phyloP scores from a whole-genome alignment of 2,329 filamentous ascomycete species.

The Phyllosticta capitalensis region DNA sequence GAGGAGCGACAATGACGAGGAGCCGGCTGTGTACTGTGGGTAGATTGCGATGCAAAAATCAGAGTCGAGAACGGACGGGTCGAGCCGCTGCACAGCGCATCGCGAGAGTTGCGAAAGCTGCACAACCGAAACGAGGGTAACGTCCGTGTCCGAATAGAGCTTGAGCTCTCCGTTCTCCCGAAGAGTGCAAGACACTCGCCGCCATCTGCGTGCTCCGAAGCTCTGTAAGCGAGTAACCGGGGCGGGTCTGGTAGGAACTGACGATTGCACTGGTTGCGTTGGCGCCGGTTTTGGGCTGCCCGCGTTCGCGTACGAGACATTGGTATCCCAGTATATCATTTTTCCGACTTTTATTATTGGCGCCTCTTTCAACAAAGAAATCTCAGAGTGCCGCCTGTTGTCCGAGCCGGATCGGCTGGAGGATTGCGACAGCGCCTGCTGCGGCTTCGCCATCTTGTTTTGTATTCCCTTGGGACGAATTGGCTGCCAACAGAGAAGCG shows the following conservation, averaged over 20 bases:
- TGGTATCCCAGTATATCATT: slow-evolving; percentile 70
- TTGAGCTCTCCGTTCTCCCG: slow-evolving; percentile 94
- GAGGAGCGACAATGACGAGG: slow-evolving; percentile 64
- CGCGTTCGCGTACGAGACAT: slow-evolving; percentile 41
- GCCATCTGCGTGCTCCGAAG: slow-evolving; percentile 60
- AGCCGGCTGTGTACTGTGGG: slow-evolving; percentile 73
- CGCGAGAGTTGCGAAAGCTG: slow-evolving; percentile 82
- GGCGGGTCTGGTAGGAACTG: slow-evolving; percentile 18
- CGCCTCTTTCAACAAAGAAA: slow-evolving; percentile 53
- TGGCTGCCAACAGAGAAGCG: slow-evolving; percentile 73
- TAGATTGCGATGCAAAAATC: slow-evolving; percentile 94
- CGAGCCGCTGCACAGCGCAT: slow-evolving; percentile 81
- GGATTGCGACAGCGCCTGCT: slow-evolving; percentile 26
- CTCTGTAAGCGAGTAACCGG: slow-evolving; percentile 44
- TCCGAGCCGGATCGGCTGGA: slow-evolving; percentile 28
- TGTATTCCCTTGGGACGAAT: slow-evolving; percentile 50
- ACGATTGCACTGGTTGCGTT: slow-evolving; percentile 6
- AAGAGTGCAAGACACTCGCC: slow-evolving; percentile 80
- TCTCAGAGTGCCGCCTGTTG: slow-evolving; percentile 40
- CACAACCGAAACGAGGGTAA: slow-evolving; percentile 68
- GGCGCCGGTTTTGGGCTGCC: slow-evolving; percentile 13
- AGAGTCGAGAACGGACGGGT: slow-evolving; percentile 82
- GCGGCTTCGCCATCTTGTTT: slow-evolving; percentile 44
- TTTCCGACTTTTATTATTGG: slow-evolving; percentile 81
- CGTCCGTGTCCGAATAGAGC: slow-evolving; percentile 77